Evolutionary conservation across 805 yeast genomes (phyloP).

Genomic region (Zygoascus bituminiphila): DNA sequence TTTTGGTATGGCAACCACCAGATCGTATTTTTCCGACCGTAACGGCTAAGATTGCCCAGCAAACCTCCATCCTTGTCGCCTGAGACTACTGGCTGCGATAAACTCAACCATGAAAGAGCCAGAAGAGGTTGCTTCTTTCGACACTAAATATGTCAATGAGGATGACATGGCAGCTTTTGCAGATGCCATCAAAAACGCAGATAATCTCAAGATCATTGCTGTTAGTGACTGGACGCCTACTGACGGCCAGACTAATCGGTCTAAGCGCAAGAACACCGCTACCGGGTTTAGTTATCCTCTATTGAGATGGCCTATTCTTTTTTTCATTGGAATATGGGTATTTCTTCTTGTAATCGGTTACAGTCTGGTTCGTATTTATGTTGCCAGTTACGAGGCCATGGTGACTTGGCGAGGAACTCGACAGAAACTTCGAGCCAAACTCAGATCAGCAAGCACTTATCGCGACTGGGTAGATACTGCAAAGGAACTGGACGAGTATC

Average conservation of each 20-base stretch:
- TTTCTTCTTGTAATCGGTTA: slow-evolving; percentile 41
- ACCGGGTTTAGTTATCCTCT: slow-evolving; percentile 38
- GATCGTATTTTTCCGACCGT: no score
- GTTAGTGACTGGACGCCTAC: slow-evolving; percentile 3
- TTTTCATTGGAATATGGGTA: slow-evolving; percentile 48
- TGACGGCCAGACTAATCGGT: not conserved
- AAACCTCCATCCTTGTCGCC: not conserved
- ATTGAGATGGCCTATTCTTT: slow-evolving; percentile 58
- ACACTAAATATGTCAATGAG: not conserved
- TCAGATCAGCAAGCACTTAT: slow-evolving; percentile 44
- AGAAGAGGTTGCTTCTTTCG: not conserved
- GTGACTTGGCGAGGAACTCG: slow-evolving; percentile 57
- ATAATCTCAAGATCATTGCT: not conserved
- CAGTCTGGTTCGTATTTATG: slow-evolving; percentile 47
- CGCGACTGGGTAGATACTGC: slow-evolving; percentile 60
- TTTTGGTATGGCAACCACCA: no score
- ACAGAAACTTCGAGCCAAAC: slow-evolving; percentile 38
- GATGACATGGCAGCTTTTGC: slow-evolving; percentile 1
- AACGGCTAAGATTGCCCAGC: no score
- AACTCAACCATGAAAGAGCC: not conserved
- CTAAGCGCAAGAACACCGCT: slow-evolving; percentile 8
- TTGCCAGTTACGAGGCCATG: slow-evolving; percentile 52
- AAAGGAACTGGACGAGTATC: slow-evolving; percentile 42
- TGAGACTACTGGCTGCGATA: not conserved
- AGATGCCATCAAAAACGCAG: not conserved